These are phyloP conservation scores for Acanthamoeba quina DNA, from an alignment of 208 protist genomes.

Conservation along the genomic window DNA sequence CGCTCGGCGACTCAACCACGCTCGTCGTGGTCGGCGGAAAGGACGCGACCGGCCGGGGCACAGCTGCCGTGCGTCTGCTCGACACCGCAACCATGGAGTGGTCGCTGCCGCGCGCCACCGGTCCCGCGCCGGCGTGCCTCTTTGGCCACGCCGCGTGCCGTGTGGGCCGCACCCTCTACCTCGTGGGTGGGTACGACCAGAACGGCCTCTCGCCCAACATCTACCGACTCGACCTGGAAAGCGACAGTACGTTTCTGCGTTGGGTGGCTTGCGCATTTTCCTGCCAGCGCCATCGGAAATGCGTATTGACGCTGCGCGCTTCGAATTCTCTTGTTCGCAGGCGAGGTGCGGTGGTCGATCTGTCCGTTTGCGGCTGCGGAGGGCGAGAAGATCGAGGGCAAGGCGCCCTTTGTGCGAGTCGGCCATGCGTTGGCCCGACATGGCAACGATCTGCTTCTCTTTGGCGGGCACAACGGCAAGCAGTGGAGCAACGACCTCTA, in stretches of 20 bases:
- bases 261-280: background rate
- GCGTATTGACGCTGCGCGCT: background rate
- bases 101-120: background rate
- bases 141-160: conserved; percentile 11
- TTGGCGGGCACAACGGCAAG: conserved; percentile 3
- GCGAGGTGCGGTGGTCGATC: background rate
- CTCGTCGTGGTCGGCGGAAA: background rate
- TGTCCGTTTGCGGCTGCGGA: background rate
- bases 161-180: background rate
- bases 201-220: background rate
- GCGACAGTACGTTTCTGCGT: background rate
- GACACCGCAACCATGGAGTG: background rate
- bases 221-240: conserved; percentile 18
- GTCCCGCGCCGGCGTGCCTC: background rate
- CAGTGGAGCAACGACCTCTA: conserved; percentile 1
- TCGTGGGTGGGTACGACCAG: background rate
- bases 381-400: background rate
- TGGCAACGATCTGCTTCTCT: background rate
- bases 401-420: background rate
- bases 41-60: background rate
- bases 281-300: background rate
- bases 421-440: background rate
- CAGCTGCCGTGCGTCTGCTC: conserved; percentile 3
- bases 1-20: background rate
- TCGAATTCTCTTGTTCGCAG: no score